Base-by-base conservation (phyloP, 2,329 filamentous ascomycete genomes). In the Scytalidium lignicola region DNA sequence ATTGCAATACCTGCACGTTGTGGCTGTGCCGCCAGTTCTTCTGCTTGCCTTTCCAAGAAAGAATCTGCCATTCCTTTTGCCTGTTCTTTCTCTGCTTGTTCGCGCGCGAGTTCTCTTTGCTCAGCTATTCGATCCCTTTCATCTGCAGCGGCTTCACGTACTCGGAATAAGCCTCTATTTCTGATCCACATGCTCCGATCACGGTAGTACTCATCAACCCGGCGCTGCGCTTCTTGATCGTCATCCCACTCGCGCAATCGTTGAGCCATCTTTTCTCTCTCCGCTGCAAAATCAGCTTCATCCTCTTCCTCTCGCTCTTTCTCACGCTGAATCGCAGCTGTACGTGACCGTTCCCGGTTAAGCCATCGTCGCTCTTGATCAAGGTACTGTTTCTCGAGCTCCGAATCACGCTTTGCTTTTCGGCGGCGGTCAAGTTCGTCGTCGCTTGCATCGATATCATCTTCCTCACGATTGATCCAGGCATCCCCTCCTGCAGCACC, bases 281-380 rank as follows among this genome's bases (percentile, higher is more conserved):
- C 78, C 43, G 82, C 78, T 53, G 84, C 79, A 2, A 79, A 67
- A 17, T 82, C 82, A 20, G 81, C 80, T 3, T 80, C 78, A 57
- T 95, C 88, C 44, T 88, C 83, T 53, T 82, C 82, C 62, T 95
- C 89, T 10, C 90, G 84, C 22, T 86, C 86, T 58, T 82, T 84
- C 63, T 96, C 91, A 51, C 93, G 83, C 57, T 95, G 87, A 19
- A 96, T 73, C 0, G 93, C 92, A 3, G 89, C 88, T 13, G 88
- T 86, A 39, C 90, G 81, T 52, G 87, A 87, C 47, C 86, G 82
- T 66, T 99, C 93, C 41, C 91, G 83, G 64, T 95, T 95, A 21
- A 90, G 75, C 92, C 92, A 97, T 54, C 90, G 85, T 23, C 90
- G 83, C 65, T 96, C 90, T 41, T 91, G 86, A 58, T 96, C 91